These are phyloP conservation scores for Plasmodium cynomolgi DNA, from an alignment of 169 alveolate genomes.

Conservation along the genomic window DNA sequence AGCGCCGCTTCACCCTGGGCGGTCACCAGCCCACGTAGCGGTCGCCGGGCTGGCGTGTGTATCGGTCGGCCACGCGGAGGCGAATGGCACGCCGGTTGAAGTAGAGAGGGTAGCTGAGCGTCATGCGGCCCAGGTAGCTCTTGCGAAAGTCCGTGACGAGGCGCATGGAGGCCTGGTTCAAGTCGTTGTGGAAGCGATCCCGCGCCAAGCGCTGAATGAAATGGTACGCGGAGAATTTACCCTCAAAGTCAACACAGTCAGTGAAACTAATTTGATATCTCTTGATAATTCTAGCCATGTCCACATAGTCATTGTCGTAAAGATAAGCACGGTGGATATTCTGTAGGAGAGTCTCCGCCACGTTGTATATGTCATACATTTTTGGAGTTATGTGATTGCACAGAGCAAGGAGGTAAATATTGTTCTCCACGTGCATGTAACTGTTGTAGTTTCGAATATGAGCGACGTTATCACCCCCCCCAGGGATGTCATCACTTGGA, in stretches of 20 bases:
- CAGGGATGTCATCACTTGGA: neutral
- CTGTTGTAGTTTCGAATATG: constrained; percentile 37
- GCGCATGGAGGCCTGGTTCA: constrained; percentile 84
- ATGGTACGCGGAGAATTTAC: constrained; percentile 56
- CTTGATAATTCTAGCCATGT: constrained; percentile 27
- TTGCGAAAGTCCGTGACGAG: constrained; percentile 85
- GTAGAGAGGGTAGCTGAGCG: constrained; percentile 84
- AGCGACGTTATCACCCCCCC: constrained; percentile 10
- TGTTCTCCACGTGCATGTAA: constrained; percentile 72
- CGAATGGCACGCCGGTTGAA: constrained; percentile 67
- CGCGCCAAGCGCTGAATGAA: constrained; percentile 77
- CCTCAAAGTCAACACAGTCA: constrained; percentile 40
- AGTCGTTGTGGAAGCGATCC: constrained; percentile 74
- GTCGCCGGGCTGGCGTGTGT: neutral
- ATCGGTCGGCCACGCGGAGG: neutral
- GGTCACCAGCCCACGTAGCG: constrained; percentile 52
- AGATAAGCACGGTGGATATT: constrained; percentile 44
- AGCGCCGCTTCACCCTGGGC: too few species aligned
- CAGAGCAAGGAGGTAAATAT: constrained; percentile 58
- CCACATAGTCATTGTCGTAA: constrained; percentile 62
- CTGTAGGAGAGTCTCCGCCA: constrained; percentile 50
- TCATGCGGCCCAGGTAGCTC: constrained; percentile 83
- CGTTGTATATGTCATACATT: constrained; percentile 66
- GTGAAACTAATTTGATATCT: constrained; percentile 54
- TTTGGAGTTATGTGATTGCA: constrained; percentile 72